Percentiles rank a stretch among this genome's conserved stretches.
Conservation (phyloP, 2,329 filamentous ascomycete species). For the Nothophoma quercina region DNA sequence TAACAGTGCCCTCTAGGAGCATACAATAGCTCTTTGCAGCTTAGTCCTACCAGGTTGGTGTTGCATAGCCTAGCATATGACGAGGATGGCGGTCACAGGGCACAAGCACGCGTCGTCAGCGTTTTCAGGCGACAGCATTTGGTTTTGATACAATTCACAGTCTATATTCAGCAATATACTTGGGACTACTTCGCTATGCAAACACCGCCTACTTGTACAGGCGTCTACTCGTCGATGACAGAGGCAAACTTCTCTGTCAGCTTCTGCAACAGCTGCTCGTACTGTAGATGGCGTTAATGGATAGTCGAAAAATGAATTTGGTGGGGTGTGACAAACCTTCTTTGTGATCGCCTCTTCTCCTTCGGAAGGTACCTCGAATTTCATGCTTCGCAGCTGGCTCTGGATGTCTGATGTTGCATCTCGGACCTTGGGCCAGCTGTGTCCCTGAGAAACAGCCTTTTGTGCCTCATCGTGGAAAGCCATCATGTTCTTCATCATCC, state of each 20-base stretch:
- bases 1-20: not conserved
- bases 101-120: constrained; percentile 46
- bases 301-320: not conserved
- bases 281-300: constrained; percentile 65
- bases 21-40: not conserved
- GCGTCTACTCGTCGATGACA: constrained; percentile 85
- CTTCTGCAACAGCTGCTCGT: constrained; percentile 87
- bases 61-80: constrained; percentile 20
- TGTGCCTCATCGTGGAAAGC: constrained; percentile 97
- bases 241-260: constrained; percentile 98
- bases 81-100: constrained; percentile 33
- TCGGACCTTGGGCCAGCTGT: constrained; percentile 90
- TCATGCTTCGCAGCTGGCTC: constrained; percentile 84
- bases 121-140: constrained; percentile 44
- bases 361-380: constrained; percentile 92
- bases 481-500: constrained; percentile 99
- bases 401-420: constrained; percentile 90
- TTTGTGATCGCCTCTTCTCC: constrained; percentile 81
- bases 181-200: constrained; percentile 38
- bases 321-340: constrained; percentile 68
- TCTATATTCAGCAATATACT: constrained; percentile 36
- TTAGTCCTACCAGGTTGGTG: not conserved
- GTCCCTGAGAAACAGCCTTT: constrained; percentile 90
- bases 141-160: constrained; percentile 35
- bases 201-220: constrained; percentile 21